A percentile compares a stretch with the other conserved stretches of the same genome.
Evolutionary conservation across 257 asterid species (phyloP).

Genomic region (Echites panduratus): DNA sequence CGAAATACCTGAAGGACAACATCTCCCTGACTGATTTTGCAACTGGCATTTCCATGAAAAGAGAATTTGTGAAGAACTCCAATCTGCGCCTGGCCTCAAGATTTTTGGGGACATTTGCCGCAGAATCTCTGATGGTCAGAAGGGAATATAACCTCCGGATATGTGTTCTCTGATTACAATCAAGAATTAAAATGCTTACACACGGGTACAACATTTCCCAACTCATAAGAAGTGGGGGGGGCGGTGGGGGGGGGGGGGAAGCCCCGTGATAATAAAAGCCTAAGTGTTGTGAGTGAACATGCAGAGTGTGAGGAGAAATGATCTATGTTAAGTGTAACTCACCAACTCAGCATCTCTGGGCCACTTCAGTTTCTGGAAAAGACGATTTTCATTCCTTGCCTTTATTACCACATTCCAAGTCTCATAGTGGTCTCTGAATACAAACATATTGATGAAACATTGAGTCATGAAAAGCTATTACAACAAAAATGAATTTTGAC

Average conservation of each 20-base stretch:
- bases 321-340: slow-evolving; percentile 12
- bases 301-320: not conserved
- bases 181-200: not conserved
- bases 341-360: slow-evolving; percentile 84
- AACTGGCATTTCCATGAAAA: slow-evolving; percentile 95
- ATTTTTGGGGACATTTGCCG: slow-evolving; percentile 77
- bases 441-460: slow-evolving; percentile 12
- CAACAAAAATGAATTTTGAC: not conserved
- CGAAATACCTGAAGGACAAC: slow-evolving; percentile 73
- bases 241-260: no score
- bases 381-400: slow-evolving; percentile 89
- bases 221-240: no score
- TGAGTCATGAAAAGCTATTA: slow-evolving; percentile 6
- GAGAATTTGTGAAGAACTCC: slow-evolving; percentile 89
- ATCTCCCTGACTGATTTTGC: slow-evolving; percentile 87
- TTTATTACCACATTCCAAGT: slow-evolving; percentile 67
- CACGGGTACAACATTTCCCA: not conserved
- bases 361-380: slow-evolving; percentile 91
- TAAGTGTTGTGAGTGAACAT: not conserved
- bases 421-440: slow-evolving; percentile 61
- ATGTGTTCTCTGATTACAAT: slow-evolving; percentile 61
- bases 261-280: not conserved
- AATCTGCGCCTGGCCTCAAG: slow-evolving; percentile 94
- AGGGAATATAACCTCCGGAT: slow-evolving; percentile 75
- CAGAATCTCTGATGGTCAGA: slow-evolving; percentile 84